Evolutionary conservation across 805 yeast species (phyloP).

Genomic region (Wickerhamomyces bisporus): DNA sequence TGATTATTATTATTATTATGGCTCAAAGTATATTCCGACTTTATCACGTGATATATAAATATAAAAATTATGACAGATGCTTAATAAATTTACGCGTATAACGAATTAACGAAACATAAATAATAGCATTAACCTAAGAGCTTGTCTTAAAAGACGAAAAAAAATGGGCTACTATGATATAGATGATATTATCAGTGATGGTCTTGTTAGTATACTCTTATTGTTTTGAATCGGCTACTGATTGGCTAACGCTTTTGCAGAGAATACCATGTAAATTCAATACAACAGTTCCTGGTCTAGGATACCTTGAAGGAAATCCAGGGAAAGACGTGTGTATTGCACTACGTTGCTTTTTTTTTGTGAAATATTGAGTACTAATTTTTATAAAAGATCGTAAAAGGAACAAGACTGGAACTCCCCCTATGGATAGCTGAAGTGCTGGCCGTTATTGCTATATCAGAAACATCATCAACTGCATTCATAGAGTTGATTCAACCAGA

Average conservation of each 20-base stretch:
- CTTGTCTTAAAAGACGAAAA: too few species aligned
- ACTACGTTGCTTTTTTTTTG: slow-evolving; percentile 15
- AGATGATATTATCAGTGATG: slow-evolving; percentile 70
- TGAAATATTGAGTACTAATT: not conserved
- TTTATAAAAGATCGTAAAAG: slow-evolving; percentile 38
- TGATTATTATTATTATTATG: too few species aligned
- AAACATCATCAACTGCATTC: slow-evolving; percentile 40
- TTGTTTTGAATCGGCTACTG: not conserved
- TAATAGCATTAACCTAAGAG: too few species aligned
- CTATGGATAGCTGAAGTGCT: slow-evolving; percentile 82
- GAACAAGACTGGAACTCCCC: slow-evolving; percentile 72
- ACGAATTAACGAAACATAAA: too few species aligned
- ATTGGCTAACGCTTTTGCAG: too few species aligned
- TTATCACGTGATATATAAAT: too few species aligned
- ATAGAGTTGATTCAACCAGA: slow-evolving; percentile 69
- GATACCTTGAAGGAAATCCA: slow-evolving; percentile 76
- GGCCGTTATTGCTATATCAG: slow-evolving; percentile 42
- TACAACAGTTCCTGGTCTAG: slow-evolving; percentile 78
- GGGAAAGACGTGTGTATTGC: slow-evolving; percentile 34
- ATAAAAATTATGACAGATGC: too few species aligned
- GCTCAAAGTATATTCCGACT: too few species aligned
- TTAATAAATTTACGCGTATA: too few species aligned
- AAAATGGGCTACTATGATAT: slow-evolving; percentile 58
- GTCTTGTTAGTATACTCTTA: slow-evolving; percentile 34
- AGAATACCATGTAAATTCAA: slow-evolving; percentile 78